Conservation (phyloP, 805 yeast genomes). For the Isabelozyma pseudorhagii region DNA sequence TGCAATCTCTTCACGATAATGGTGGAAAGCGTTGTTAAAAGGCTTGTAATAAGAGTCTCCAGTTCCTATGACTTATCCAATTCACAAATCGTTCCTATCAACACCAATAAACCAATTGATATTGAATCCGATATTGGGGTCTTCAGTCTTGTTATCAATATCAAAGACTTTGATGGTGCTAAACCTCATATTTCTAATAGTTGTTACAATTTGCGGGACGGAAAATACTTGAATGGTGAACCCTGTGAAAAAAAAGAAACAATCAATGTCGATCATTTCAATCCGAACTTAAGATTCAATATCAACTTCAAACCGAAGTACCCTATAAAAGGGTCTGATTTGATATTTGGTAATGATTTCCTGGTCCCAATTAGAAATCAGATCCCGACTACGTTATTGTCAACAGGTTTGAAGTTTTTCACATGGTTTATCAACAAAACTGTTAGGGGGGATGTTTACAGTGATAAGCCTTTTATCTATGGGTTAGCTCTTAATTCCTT, state of each 20-base stretch:
- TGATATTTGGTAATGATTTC: conserved; percentile 70
- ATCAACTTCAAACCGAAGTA: conserved; percentile 41
- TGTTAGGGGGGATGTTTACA: conserved; percentile 58
- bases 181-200: conserved; percentile 31
- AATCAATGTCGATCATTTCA: background rate
- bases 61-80: conserved; percentile 17
- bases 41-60: conserved; percentile 31
- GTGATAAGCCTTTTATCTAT: conserved; percentile 60
- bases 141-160: conserved; percentile 38
- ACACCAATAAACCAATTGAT: conserved; percentile 32
- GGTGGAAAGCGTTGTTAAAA: conserved; percentile 16
- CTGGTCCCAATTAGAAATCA: conserved; percentile 54
- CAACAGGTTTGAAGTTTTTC: conserved; percentile 54
- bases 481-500: conserved; percentile 60
- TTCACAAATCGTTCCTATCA: conserved; percentile 39
- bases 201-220: conserved; percentile 26
- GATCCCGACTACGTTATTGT: conserved; percentile 49
- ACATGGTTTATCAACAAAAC: conserved; percentile 61
- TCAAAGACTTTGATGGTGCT: conserved; percentile 48
- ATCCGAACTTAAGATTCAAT: conserved; percentile 30
- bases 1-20: background rate
- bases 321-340: conserved; percentile 47
- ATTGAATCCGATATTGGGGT: conserved; percentile 38
- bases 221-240: conserved; percentile 23
- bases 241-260: conserved; percentile 25